These are phyloP conservation scores for Saccharum spontaneum DNA, from an alignment of 176 grass and related monocot genomes.

Conservation along the genomic window DNA sequence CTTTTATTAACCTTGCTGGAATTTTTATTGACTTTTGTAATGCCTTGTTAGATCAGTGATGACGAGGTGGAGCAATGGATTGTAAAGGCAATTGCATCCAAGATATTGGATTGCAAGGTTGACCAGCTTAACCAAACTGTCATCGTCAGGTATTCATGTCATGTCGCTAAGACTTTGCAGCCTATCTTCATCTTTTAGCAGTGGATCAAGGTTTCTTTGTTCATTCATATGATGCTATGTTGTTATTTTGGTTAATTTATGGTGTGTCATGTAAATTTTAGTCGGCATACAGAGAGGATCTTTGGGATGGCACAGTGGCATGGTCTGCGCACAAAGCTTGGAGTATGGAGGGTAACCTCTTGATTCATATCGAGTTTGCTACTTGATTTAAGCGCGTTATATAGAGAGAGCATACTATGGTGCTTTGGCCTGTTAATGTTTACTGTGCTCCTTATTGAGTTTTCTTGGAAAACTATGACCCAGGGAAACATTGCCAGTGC, in stretches of 20 bases:
- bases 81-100: slow-evolving; percentile 87
- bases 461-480: slow-evolving; percentile 24
- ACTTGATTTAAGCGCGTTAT: not conserved
- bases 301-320: slow-evolving; percentile 79
- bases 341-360: slow-evolving; percentile 76
- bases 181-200: not conserved
- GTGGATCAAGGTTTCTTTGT: not conserved
- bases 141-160: slow-evolving; percentile 63
- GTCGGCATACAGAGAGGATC: slow-evolving; percentile 67
- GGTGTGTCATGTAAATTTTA: slow-evolving; percentile 37
- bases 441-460: not conserved
- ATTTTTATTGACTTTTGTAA: not conserved
- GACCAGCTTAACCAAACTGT: slow-evolving; percentile 83
- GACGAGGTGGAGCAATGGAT: slow-evolving; percentile 95
- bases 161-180: not conserved
- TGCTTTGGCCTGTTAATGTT: not conserved
- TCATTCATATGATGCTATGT: not conserved
- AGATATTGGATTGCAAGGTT: slow-evolving; percentile 85
- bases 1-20: not conserved
- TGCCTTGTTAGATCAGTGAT: slow-evolving; percentile 67
- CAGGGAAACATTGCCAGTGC: slow-evolving; percentile 84
- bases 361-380: not conserved
- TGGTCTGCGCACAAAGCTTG: slow-evolving; percentile 75
- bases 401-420: not conserved
- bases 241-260: slow-evolving; percentile 15